Conservation (phyloP, 306 rosid genomes). For the Pyrus pyrifolia region DNA sequence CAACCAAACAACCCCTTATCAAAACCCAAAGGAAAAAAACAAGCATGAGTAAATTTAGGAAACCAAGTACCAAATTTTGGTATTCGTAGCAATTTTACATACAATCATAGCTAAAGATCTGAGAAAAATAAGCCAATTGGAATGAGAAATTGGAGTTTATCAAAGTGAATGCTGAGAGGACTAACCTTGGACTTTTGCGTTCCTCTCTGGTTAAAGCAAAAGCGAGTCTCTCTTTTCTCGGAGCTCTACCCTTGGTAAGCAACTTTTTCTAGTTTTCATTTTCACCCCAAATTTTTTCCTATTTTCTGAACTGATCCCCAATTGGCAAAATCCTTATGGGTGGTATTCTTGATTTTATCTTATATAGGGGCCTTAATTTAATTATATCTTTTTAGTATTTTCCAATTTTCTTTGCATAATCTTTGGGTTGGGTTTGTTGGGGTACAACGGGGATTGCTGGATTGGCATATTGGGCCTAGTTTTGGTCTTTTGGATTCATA, state of each 20-base stretch:
- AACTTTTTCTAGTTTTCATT: not conserved
- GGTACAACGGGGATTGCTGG: not conserved
- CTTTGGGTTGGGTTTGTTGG: not conserved
- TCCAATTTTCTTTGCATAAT: not conserved
- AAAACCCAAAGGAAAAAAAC: not conserved
- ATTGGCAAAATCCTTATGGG: not conserved
- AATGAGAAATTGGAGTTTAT: constrained; percentile 20
- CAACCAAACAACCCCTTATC: not conserved
- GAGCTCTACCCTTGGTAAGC: constrained; percentile 2
- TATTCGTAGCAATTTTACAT: not conserved
- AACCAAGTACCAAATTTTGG: not conserved
- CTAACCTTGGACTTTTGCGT: constrained; percentile 64
- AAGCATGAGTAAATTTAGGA: not conserved
- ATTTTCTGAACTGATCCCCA: not conserved
- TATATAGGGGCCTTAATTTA: not conserved
- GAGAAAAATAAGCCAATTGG: not conserved
- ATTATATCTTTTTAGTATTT: not conserved
- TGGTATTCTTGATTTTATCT: not conserved
- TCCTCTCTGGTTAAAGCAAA: constrained; percentile 8
- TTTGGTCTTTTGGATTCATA: not conserved
- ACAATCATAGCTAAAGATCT: constrained; percentile 20
- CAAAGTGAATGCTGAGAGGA: constrained; percentile 8
- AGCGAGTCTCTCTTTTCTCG: not conserved
- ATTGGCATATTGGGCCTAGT: not conserved
- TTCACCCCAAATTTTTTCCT: not conserved